These are phyloP conservation scores for Saccharomyces hybrid DNA, from an alignment of 1,139 yeast species.

Conservation along the genomic window DNA sequence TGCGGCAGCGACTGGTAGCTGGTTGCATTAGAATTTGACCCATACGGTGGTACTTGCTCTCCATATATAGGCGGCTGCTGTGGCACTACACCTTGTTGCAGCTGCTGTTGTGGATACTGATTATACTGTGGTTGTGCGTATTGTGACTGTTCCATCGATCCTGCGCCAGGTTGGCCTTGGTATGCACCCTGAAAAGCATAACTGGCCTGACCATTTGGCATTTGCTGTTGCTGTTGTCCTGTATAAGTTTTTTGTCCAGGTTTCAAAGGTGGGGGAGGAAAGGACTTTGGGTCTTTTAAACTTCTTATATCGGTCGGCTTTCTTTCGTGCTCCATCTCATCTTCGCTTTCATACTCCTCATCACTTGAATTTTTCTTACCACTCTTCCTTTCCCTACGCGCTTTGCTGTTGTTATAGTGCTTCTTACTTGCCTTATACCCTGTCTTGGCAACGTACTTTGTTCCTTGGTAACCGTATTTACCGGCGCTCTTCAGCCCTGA, in stretches of 20 bases:
- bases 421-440: conserved; percentile 40
- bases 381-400: conserved; percentile 13
- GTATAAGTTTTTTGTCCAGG: conserved; percentile 34
- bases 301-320: conserved; percentile 32
- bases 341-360: conserved; percentile 18
- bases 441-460: conserved; percentile 41
- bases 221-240: conserved; percentile 16
- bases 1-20: not conserved
- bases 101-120: conserved; percentile 5
- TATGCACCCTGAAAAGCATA: conserved; percentile 3
- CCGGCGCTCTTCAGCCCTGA: conserved; percentile 37
- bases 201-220: conserved; percentile 8
- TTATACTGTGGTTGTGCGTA: not conserved
- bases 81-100: not conserved
- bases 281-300: conserved; percentile 36
- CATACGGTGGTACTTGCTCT: conserved; percentile 3
- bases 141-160: not conserved
- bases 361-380: conserved; percentile 13
- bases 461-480: conserved; percentile 34
- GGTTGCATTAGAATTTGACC: not conserved
- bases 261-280: conserved; percentile 52
- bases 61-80: conserved; percentile 1
- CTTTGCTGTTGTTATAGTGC: conserved; percentile 24
- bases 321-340: conserved; percentile 12
- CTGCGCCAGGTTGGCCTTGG: not conserved